Conservation (phyloP, 257 asterid species). For the Rubia yunnanensis region DNA sequence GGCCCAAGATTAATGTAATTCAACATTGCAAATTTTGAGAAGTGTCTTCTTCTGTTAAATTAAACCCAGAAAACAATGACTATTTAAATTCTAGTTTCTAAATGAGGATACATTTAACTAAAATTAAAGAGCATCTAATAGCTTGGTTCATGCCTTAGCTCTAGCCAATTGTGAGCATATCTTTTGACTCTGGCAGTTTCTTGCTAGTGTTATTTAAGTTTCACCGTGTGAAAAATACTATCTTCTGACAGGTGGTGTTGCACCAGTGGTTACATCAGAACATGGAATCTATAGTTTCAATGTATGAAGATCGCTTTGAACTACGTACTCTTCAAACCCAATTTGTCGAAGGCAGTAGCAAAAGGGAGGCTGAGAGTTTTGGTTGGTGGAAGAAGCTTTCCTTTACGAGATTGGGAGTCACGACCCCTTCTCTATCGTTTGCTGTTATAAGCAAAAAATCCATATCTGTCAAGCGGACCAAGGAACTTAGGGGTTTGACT, state of each 20-base stretch:
- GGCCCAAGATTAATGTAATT: not conserved
- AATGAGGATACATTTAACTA: not conserved
- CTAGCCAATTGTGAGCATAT: not conserved
- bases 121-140: not conserved
- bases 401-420: conserved; percentile 31
- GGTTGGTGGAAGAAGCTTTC: conserved; percentile 73
- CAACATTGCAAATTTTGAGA: not conserved
- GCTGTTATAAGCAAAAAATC: conserved; percentile 49
- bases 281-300: conserved; percentile 82
- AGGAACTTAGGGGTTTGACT: conserved; percentile 73
- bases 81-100: not conserved
- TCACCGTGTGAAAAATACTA: not conserved
- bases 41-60: not conserved
- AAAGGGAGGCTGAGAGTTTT: conserved; percentile 29
- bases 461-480: conserved; percentile 76
- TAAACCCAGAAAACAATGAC: not conserved
- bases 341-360: conserved; percentile 31
- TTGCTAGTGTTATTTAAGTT: conserved; percentile 1
- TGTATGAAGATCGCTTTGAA: conserved; percentile 92
- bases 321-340: conserved; percentile 53
- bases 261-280: conserved; percentile 90
- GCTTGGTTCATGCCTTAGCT: not conserved
- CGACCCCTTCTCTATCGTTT: conserved; percentile 30
- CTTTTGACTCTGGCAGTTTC: not conserved
- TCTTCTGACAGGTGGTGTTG: conserved; percentile 59